Evolutionary conservation across 495 filamentous ascomycete species (phyloP).

Genomic region (Astrocystis sublimbata): DNA sequence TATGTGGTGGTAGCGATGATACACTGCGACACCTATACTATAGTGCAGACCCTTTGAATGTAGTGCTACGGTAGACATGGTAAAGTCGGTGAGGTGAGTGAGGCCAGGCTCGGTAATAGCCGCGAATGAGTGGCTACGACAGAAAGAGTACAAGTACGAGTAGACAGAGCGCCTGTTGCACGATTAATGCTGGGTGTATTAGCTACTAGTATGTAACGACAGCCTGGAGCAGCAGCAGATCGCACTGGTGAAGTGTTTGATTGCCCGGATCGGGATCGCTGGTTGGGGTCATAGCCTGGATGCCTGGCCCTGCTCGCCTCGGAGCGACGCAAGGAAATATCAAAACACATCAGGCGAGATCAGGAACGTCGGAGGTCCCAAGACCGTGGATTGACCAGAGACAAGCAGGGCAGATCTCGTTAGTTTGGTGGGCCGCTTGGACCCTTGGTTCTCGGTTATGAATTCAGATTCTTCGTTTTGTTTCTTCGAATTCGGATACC

Average conservation of each 20-base stretch:
- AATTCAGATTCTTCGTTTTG: background rate
- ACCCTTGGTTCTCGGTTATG: slow-evolving; percentile 6
- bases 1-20: background rate
- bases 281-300: background rate
- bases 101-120: no score
- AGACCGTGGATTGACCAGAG: slow-evolving; percentile 5
- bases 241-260: no score
- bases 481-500: background rate
- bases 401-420: slow-evolving; percentile 3
- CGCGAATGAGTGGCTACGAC: no score
- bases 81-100: no score
- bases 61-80: no score
- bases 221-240: no score
- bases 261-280: slow-evolving; percentile 2
- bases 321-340: background rate
- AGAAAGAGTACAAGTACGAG: no score
- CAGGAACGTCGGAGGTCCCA: background rate
- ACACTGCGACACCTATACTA: background rate
- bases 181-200: no score
- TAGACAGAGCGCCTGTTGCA: no score
- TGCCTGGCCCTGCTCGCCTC: background rate
- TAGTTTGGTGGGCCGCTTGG: background rate
- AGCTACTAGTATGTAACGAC: no score
- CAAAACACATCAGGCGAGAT: no score
- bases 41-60: no score